These are phyloP conservation scores for Aspergillus nidulans DNA, from an alignment of 495 filamentous ascomycete species.

Conservation along the genomic window DNA sequence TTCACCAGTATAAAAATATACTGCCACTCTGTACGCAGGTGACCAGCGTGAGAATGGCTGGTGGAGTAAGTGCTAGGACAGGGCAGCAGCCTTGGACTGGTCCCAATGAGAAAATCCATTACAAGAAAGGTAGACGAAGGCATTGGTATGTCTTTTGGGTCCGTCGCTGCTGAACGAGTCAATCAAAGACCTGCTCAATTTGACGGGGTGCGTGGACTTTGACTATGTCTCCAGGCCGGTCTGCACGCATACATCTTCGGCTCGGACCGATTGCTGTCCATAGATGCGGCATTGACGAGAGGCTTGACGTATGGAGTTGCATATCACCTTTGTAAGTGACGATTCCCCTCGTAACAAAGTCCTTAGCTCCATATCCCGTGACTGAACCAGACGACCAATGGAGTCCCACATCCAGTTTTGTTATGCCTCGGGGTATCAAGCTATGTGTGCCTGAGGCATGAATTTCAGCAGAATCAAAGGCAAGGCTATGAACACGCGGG, in stretches of 20 bases:
- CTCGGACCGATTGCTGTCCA: conserved; percentile 30
- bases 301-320: conserved; percentile 31
- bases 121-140: conserved; percentile 39
- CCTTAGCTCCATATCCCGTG: too few species aligned
- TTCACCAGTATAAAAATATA: too few species aligned
- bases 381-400: too few species aligned
- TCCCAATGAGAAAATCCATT: conserved; percentile 28
- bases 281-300: conserved; percentile 23
- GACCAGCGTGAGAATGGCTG: too few species aligned
- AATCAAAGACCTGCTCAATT: conserved; percentile 24
- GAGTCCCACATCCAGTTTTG: too few species aligned
- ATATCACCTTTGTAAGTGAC: conserved; percentile 1
- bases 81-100: conserved; percentile 22
- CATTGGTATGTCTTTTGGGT: conserved; percentile 37
- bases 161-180: conserved; percentile 33
- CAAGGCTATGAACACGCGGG: conserved; percentile 5
- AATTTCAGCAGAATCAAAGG: too few species aligned
- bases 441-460: too few species aligned
- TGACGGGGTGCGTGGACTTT: conserved; percentile 19
- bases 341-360: too few species aligned
- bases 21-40: too few species aligned
- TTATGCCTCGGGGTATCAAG: too few species aligned
- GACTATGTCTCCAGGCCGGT: conserved; percentile 18
- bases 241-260: conserved; percentile 27
- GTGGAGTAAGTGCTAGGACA: conserved; percentile 18